These are phyloP conservation scores for Cyclotella baltica DNA, from an alignment of 108 stramenopile genomes.

Conservation along the genomic window DNA sequence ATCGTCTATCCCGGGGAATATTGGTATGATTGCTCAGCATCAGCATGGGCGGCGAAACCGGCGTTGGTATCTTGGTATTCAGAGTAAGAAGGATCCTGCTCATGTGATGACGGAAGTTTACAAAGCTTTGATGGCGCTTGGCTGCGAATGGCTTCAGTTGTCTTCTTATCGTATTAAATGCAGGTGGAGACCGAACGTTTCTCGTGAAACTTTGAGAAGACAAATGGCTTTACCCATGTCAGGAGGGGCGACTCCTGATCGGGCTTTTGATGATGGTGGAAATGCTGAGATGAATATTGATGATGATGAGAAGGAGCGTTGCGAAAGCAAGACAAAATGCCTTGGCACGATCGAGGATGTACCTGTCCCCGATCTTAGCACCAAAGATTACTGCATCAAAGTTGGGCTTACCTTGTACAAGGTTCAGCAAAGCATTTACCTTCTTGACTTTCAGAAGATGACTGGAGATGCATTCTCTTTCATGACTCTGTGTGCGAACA, in stretches of 20 bases:
- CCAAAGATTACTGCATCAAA: constrained; percentile 89
- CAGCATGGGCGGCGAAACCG: constrained; percentile 90
- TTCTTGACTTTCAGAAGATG: constrained; percentile 97
- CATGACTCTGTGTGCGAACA: constrained; percentile 97
- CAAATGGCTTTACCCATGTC: constrained; percentile 61
- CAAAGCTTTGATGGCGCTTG: constrained; percentile 94
- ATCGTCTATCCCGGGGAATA: constrained; percentile 90
- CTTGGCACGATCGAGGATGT: constrained; percentile 69
- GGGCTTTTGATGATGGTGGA: constrained; percentile 58
- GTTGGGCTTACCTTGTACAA: constrained; percentile 97
- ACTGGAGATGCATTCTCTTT: constrained; percentile 98
- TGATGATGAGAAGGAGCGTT: constrained; percentile 46
- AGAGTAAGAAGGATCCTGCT: constrained; percentile 99
- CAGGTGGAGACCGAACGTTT: constrained; percentile 92
- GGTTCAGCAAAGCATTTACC: constrained; percentile 98
- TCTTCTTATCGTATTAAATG: constrained; percentile 95
- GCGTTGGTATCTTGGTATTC: constrained; percentile 98
- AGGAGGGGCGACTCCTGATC: constrained; percentile 71
- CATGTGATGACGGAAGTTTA: constrained; percentile 99
- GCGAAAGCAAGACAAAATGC: constrained; percentile 67
- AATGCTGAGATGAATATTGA: constrained; percentile 56
- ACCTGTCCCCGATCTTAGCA: constrained; percentile 82
- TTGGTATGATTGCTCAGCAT: constrained; percentile 92
- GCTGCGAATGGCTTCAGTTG: constrained; percentile 95
- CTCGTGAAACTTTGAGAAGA: constrained; percentile 38